Evolutionary conservation across 148 eudicot species (phyloP), one percentile per base, ranked within the genome.

Genomic region (Nepenthes gracilis): DNA sequence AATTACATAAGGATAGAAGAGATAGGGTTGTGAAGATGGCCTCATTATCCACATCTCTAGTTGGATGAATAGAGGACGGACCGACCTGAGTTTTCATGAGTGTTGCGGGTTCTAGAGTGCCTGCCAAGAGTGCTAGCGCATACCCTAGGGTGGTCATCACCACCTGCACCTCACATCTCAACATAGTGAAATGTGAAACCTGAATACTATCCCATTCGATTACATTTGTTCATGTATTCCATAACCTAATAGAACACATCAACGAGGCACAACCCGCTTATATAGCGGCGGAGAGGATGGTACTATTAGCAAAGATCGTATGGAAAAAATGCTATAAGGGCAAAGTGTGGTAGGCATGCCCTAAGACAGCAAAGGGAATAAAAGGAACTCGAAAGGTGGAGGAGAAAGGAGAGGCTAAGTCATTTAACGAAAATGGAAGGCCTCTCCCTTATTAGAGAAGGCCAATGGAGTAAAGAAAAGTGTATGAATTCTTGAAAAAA

Each of bases 281-380:
- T 40, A 7, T 7, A 40, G 43, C 43, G 7, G 43, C 7, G 43
- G 43, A 7, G 7, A 40, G 43, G 43, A 55, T 65, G 68, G 35
- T 54, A 57, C 55, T 65, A 47, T 55, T 65, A 38, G 68, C 38
- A 66, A 66, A 66, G 62, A 66, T 34, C 48, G 35, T 66, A 48
- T 56, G 56, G 69, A 47, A 47, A 65, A 57, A 66, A 66, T 48
- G 48, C 62, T 48, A 43, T 49, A 66, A 36, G 70, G 36, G 58
- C 62, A 38, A 66, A 66, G 70, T 51, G 50, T 66, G 70, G 63
- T 65, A 56, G 68, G 61, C 61, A 12, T 34, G 40, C 54, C 61
- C 55, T 43, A 45, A 56, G 61, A 59, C 23, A 64, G 51, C 64
- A 60, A 43, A 43, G 64, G 35, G 61, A 54, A 47, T 47, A 58